These are phyloP conservation scores for Parastagonospora avenae DNA, from an alignment of 2,329 filamentous ascomycete genomes.

Conservation along the genomic window DNA sequence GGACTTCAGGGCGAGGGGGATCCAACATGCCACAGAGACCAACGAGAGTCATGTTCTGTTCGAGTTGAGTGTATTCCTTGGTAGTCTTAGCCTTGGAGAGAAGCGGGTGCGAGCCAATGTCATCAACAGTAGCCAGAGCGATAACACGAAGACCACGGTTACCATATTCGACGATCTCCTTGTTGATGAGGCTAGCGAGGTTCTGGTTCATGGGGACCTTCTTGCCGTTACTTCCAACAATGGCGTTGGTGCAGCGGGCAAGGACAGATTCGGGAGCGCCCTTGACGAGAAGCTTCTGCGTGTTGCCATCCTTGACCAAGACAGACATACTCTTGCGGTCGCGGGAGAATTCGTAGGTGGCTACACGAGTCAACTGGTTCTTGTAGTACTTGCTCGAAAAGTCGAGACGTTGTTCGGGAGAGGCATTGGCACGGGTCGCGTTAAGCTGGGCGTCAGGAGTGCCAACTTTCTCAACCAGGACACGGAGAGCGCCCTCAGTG, in stretches of 20 bases:
- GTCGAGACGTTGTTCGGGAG: constrained; percentile 70
- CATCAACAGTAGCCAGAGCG: constrained; percentile 82
- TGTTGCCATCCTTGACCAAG: constrained; percentile 71
- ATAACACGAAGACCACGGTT: constrained; percentile 94
- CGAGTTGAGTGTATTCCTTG: constrained; percentile 81
- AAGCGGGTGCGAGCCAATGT: constrained; percentile 72
- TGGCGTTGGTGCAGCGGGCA: constrained; percentile 82
- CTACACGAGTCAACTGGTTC: constrained; percentile 71
- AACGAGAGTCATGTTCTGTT: constrained; percentile 92
- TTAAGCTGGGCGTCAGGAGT: constrained; percentile 71
- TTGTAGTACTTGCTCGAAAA: constrained; percentile 86
- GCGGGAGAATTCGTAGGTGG: constrained; percentile 95
- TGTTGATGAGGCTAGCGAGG: constrained; percentile 71
- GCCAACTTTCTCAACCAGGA: constrained; percentile 92
- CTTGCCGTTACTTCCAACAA: constrained; percentile 79
- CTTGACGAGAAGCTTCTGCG: constrained; percentile 89
- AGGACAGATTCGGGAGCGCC: constrained; percentile 94
- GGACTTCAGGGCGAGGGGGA: constrained; percentile 90
- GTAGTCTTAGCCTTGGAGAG: constrained; percentile 78
- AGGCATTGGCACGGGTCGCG: constrained; percentile 53
- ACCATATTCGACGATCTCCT: constrained; percentile 87
- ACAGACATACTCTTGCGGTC: constrained; percentile 99
- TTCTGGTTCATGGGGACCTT: constrained; percentile 73
- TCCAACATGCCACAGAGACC: constrained; percentile 97
- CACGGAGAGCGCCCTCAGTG: constrained; percentile 90